Conservation (phyloP, 345 rosid genomes). For the Kernera saxatilis region DNA sequence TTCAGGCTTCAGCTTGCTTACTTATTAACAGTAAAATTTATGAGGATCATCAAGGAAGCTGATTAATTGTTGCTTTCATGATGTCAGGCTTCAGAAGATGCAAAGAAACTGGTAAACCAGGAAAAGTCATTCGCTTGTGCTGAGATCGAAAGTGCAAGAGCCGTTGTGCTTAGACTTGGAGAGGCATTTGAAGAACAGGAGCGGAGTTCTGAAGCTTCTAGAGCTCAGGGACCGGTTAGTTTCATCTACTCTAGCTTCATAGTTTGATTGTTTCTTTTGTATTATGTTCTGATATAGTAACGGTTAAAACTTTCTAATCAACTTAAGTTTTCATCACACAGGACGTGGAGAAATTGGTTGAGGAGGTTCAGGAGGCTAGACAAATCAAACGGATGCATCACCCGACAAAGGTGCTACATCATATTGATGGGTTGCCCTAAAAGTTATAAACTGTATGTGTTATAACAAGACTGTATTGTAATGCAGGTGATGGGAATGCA, state of each 20-base stretch:
- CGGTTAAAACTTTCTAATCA: neutral
- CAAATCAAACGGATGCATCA: slow-evolving; percentile 84
- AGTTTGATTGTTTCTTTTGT: neutral
- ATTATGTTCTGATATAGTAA: neutral
- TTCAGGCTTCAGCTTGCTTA: too few species aligned
- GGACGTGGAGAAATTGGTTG: slow-evolving; percentile 73
- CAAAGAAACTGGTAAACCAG: slow-evolving; percentile 88
- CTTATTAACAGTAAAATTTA: neutral
- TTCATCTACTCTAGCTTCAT: neutral
- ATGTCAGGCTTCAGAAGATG: slow-evolving; percentile 92
- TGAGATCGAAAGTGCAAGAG: slow-evolving; percentile 97
- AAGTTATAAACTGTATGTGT: neutral
- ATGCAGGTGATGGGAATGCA: slow-evolving; percentile 88
- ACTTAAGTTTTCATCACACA: slow-evolving; percentile 11
- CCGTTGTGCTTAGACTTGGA: slow-evolving; percentile 85
- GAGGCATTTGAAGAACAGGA: slow-evolving; percentile 94
- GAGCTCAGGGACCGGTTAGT: slow-evolving; percentile 48
- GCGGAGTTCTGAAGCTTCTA: slow-evolving; percentile 50
- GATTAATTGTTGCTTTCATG: neutral
- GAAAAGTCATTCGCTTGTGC: slow-evolving; percentile 99
- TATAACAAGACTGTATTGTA: slow-evolving; percentile 2
- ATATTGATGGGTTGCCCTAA: neutral
- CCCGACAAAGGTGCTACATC: slow-evolving; percentile 69
- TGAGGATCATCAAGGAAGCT: neutral
- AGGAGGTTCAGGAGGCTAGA: slow-evolving; percentile 90